Evolutionary conservation across 352 stramenopile species (phyloP).

Genomic region (Pythium rhizo-oryzae): DNA sequence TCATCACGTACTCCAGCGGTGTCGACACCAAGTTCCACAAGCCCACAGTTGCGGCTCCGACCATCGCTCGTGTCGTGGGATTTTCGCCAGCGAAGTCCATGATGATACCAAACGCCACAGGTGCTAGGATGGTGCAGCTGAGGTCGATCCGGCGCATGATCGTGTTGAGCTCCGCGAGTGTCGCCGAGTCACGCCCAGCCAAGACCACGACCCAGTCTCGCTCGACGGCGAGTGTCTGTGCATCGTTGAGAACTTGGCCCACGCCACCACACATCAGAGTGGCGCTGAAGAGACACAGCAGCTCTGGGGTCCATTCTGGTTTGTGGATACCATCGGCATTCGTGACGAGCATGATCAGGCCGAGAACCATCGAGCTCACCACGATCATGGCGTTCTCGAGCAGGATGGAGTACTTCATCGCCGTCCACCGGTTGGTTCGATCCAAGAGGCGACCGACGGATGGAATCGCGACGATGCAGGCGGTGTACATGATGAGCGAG

Average conservation of each 20-base stretch:
- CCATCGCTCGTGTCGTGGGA: constrained; percentile 61
- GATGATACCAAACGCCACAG: constrained; percentile 77
- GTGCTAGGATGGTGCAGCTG: constrained; percentile 74
- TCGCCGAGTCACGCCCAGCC: constrained; percentile 41
- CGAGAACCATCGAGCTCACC: constrained; percentile 62
- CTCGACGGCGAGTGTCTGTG: constrained; percentile 78
- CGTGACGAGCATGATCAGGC: constrained; percentile 59
- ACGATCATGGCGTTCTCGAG: constrained; percentile 82
- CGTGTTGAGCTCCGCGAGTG: constrained; percentile 74
- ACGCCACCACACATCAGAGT: constrained; percentile 68
- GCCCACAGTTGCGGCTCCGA: constrained; percentile 61
- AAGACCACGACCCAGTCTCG: constrained; percentile 90
- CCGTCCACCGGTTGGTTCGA: constrained; percentile 61
- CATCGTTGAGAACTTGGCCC: constrained; percentile 76
- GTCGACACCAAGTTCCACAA: constrained; percentile 84
- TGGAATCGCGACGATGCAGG: constrained; percentile 73
- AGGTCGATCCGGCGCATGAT: constrained; percentile 84
- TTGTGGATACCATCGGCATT: constrained; percentile 63
- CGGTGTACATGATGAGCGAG: constrained; percentile 32
- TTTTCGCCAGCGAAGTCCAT: constrained; percentile 75
- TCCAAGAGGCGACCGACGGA: constrained; percentile 68
- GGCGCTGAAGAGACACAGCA: constrained; percentile 48
- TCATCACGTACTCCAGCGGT: constrained; percentile 79
- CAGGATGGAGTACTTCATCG: constrained; percentile 75
- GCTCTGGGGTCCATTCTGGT: constrained; percentile 50